Percentiles rank a stretch among this genome's conserved stretches.
These are phyloP conservation scores for Scheffersomyces insectosa DNA, from an alignment of 1,139 yeast genomes.

Conservation along the genomic window DNA sequence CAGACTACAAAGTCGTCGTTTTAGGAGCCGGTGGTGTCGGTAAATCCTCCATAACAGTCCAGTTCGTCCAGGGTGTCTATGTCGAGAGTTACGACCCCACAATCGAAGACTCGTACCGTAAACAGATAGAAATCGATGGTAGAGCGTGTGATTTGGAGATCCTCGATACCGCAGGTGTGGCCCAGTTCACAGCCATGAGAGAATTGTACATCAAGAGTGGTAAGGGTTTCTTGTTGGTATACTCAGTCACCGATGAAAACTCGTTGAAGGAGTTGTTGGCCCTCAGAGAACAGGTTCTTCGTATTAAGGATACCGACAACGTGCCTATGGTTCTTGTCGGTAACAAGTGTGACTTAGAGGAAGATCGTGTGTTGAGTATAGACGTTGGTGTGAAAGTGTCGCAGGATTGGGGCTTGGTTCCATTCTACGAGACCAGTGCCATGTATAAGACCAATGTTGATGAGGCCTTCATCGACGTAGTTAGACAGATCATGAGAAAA, in stretches of 20 bases:
- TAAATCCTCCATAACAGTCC: slow-evolving; percentile 52
- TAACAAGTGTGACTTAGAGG: slow-evolving; percentile 79
- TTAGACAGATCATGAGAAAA: slow-evolving; percentile 80
- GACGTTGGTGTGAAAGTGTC: slow-evolving; percentile 85
- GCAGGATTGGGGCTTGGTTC: slow-evolving; percentile 82
- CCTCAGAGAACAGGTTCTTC: slow-evolving; percentile 81
- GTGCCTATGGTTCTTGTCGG: slow-evolving; percentile 90
- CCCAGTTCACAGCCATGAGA: slow-evolving; percentile 57
- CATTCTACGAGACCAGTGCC: slow-evolving; percentile 94
- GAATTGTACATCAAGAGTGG: slow-evolving; percentile 62
- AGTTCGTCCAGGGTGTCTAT: slow-evolving; percentile 52
- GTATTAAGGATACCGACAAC: slow-evolving; percentile 77
- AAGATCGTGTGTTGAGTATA: slow-evolving; percentile 71
- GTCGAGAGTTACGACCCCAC: slow-evolving; percentile 51
- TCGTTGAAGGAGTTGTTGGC: slow-evolving; percentile 81
- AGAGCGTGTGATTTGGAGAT: slow-evolving; percentile 82
- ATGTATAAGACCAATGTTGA: slow-evolving; percentile 88
- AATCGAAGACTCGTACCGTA: slow-evolving; percentile 76
- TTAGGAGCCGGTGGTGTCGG: slow-evolving; percentile 58
- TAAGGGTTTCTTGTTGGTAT: slow-evolving; percentile 60
- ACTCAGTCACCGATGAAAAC: slow-evolving; percentile 84
- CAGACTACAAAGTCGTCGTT: slow-evolving; percentile 48
- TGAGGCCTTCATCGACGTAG: slow-evolving; percentile 86
- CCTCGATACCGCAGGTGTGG: slow-evolving; percentile 54
- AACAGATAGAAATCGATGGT: slow-evolving; percentile 89